phyloP scores from a whole-genome alignment of 2,329 filamentous ascomycete genomes.

The Coniochaeta hoffmannii region DNA sequence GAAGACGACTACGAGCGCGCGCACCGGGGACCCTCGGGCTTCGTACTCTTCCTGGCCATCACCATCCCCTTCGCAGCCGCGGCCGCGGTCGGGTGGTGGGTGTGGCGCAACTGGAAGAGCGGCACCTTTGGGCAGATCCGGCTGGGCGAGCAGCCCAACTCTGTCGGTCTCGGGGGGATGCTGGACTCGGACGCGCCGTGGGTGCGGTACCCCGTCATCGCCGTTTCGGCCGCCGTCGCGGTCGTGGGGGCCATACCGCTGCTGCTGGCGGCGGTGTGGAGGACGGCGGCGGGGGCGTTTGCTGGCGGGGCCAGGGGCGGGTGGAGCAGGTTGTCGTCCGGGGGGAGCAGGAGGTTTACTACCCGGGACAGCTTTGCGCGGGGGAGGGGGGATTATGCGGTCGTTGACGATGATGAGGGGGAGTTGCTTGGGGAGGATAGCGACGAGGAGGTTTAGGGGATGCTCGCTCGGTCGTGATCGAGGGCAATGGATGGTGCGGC shows the following conservation, averaged over 20 bases:
- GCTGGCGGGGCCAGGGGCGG: constrained; percentile 27
- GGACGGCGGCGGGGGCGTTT: constrained; percentile 41
- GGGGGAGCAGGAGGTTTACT: constrained; percentile 67
- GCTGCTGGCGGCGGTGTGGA: constrained; percentile 61
- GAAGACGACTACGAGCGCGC: constrained; percentile 68
- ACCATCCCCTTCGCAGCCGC: constrained; percentile 67
- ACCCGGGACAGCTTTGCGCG: constrained; percentile 84
- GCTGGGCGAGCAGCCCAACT: constrained; percentile 60
- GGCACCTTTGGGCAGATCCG: constrained; percentile 83
- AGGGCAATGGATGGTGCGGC: background rate
- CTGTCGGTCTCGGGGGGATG: constrained; percentile 21
- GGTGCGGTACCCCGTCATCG: constrained; percentile 76
- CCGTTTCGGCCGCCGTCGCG: constrained; percentile 56
- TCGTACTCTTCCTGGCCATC: constrained; percentile 80
- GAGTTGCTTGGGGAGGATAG: constrained; percentile 90
- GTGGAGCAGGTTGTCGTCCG: constrained; percentile 42
- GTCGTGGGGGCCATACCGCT: constrained; percentile 60
- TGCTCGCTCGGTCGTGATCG: background rate
- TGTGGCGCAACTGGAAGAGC: constrained; percentile 78
- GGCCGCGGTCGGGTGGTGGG: constrained; percentile 69
- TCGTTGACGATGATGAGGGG: constrained; percentile 89
- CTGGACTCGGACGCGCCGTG: constrained; percentile 68
- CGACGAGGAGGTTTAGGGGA: constrained; percentile 68
- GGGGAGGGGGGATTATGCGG: constrained; percentile 77
- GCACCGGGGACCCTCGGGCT: constrained; percentile 62